Base-by-base conservation (phyloP, 495 filamentous ascomycete genomes). In the Aspergillus nanangensis region DNA sequence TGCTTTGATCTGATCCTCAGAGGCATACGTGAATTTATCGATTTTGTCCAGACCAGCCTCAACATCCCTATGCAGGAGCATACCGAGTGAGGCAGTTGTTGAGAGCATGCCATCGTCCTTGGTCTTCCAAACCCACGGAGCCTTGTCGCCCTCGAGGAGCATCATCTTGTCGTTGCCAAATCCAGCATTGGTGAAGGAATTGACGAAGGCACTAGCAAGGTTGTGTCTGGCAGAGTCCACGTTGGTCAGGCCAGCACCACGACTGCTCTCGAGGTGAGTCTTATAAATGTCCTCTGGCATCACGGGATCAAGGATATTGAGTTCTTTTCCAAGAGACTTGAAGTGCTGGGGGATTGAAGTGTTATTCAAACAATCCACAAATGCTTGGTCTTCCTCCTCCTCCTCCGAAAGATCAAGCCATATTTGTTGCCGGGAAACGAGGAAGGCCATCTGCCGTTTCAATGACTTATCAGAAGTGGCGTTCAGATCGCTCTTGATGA, bases 201-300 rank as follows among this genome's bases (percentile, higher is more conserved):
- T 99, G 40, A 99, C 93, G 55, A 99, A 97, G 21, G 84, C 90
- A 50, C 91, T 92, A 7, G 93, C 91, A 44, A 99, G 76, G 55
- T 97, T 99, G 74, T 97, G 90, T 50, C 90, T 75, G 29, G 93
- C 91, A 11, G 92, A 96, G 65, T 97, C 93, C 24, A 94, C 81
- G 58, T 95, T 96, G 14, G 90, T 96, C 63, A 94, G 73, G 19
- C 91, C 91, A 19, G 89, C 87, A 37, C 90, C 90, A 38, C 93
- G 80, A 48, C 83, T 93, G 72, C 86, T 96, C 65, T 99, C 93
- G 13, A 99, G 76, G 65, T 99, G 94, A 47, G 89, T 95, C 76
- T 99, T 99, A 77, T 99, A 99, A 55, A 99, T 99, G 60, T 99
- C 93, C 68, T 99, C 93, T 3, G 92, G 90, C 47, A 88, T 91